These are phyloP conservation scores for Bryopsis sp. DNA, from an alignment of 139 green algal species.

Conservation along the genomic window DNA sequence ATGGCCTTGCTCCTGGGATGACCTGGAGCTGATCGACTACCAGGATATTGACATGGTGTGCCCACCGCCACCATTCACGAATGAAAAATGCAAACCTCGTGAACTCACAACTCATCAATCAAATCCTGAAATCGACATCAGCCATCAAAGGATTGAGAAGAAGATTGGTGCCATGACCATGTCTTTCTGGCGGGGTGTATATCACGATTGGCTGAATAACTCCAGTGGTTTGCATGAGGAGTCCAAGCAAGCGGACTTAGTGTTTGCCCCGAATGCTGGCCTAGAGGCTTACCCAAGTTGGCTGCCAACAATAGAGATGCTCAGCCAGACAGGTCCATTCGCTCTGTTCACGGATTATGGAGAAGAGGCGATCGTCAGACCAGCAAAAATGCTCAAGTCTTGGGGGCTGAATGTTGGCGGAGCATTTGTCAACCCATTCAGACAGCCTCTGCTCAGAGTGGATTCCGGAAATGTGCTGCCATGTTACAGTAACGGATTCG, in stretches of 20 bases:
- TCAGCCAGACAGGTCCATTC: not conserved
- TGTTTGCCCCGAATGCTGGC: slow-evolving; percentile 11
- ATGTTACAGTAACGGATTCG: not conserved
- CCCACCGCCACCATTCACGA: too few relatives aligned
- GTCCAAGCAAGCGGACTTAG: not conserved
- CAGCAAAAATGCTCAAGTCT: not conserved
- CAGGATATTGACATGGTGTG: too few relatives aligned
- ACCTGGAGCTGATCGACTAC: too few relatives aligned
- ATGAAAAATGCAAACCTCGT: too few relatives aligned
- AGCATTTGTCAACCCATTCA: slow-evolving; percentile 10
- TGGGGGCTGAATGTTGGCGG: too few relatives aligned
- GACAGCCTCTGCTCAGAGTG: not conserved
- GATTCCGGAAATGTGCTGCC: not conserved
- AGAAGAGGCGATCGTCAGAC: slow-evolving; percentile 1
- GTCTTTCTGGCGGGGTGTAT: too few relatives aligned
- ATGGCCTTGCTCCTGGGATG: too few relatives aligned
- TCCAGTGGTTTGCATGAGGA: not conserved
- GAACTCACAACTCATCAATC: too few relatives aligned
- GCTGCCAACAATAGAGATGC: not conserved
- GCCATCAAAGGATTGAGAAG: too few relatives aligned
- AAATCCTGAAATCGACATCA: too few relatives aligned
- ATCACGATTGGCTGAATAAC: too few relatives aligned
- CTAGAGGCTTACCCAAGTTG: not conserved
- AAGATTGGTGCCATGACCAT: too few relatives aligned
- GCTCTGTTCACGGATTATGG: slow-evolving; percentile 11